Conservation (phyloP, 306 rosid genomes). For the Calophaca sinica region DNA sequence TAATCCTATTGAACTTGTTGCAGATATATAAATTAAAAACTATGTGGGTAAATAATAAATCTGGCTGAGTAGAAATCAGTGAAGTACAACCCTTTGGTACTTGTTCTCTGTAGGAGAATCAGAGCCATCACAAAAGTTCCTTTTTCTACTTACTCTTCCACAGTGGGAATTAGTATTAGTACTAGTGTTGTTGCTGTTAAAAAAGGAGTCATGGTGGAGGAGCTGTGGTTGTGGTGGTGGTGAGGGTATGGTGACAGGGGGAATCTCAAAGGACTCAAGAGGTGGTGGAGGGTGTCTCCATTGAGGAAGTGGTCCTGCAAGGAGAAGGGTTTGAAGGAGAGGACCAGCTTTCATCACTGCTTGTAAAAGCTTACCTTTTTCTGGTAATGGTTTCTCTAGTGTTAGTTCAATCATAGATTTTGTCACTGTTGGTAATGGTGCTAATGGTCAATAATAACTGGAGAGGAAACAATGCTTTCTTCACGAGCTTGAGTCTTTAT, state of each 20-base stretch:
- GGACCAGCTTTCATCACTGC: slow-evolving; percentile 99
- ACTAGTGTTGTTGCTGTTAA: slow-evolving; percentile 47
- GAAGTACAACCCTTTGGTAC: slow-evolving; percentile 75
- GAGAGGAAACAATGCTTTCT: slow-evolving; percentile 98
- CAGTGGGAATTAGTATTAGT: slow-evolving; percentile 50
- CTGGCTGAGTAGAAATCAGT: slow-evolving; percentile 52
- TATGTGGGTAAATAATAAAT: slow-evolving; percentile 35
- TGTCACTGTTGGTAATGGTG: slow-evolving; percentile 7
- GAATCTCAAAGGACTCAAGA: slow-evolving; percentile 83
- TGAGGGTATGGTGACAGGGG: slow-evolving; percentile 84
- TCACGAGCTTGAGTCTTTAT: no score
- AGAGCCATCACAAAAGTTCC: slow-evolving; percentile 68
- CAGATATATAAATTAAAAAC: slow-evolving; percentile 39
- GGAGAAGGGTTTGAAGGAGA: slow-evolving; percentile 80
- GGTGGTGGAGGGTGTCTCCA: slow-evolving; percentile 99
- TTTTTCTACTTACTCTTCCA: slow-evolving; percentile 68
- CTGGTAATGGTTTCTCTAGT: slow-evolving; percentile 81
- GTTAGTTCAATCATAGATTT: slow-evolving; percentile 56
- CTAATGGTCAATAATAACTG: slow-evolving; percentile 59
- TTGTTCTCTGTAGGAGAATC: slow-evolving; percentile 72
- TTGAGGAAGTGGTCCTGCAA: slow-evolving; percentile 99
- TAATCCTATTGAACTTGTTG: slow-evolving; percentile 35
- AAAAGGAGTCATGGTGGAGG: slow-evolving; percentile 63
- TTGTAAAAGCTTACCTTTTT: slow-evolving; percentile 92
- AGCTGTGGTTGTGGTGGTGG: slow-evolving; percentile 47